phyloP scores from a whole-genome alignment of 148 eudicot species.

The Chenopodium formosanum region DNA sequence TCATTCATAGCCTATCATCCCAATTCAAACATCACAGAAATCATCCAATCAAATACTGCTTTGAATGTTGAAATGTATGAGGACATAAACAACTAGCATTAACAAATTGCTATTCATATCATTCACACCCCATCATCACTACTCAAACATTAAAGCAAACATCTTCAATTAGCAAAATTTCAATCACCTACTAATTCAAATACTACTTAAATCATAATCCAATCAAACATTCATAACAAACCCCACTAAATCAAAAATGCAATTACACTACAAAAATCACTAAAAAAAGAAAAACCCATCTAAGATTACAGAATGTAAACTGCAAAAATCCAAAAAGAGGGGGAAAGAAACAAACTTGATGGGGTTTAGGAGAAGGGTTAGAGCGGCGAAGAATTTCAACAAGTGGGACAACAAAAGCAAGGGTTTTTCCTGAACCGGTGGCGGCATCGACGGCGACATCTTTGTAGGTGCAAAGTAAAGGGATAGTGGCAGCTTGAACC shows the following conservation, averaged over 20 bases:
- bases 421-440: constrained; percentile 95
- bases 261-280: neutral
- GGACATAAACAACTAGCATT: too few relatives aligned
- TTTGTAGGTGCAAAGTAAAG: constrained; percentile 62
- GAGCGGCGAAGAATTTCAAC: constrained; percentile 77
- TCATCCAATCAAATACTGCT: too few relatives aligned
- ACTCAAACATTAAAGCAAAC: too few relatives aligned
- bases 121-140: neutral
- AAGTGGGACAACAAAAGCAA: constrained; percentile 74
- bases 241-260: neutral
- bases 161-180: too few relatives aligned
- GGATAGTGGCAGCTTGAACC: constrained; percentile 91
- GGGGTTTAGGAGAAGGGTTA: constrained; percentile 49
- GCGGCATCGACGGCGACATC: constrained; percentile 98
- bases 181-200: neutral
- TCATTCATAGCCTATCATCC: too few relatives aligned
- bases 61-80: too few relatives aligned
- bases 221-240: neutral
- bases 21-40: too few relatives aligned
- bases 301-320: too few relatives aligned
- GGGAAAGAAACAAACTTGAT: constrained; percentile 48
- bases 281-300: too few relatives aligned
- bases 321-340: neutral
- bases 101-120: neutral
- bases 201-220: neutral